Conservation (phyloP, 2,329 filamentous ascomycete species). For the Sporothrix schenckii region DNA sequence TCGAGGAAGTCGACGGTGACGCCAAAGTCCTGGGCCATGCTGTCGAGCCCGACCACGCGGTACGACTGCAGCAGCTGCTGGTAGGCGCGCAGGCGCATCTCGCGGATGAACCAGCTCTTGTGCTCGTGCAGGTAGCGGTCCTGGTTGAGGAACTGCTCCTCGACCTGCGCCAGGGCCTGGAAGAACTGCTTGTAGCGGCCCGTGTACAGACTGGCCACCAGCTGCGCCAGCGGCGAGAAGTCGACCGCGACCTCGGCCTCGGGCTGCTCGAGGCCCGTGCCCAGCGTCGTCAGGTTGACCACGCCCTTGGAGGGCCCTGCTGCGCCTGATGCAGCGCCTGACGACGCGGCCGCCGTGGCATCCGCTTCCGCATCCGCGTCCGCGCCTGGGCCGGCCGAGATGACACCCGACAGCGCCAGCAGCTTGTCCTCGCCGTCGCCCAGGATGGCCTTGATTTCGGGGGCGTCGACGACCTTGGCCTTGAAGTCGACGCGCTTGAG, state of each 20-base stretch:
- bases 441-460: conserved; percentile 96
- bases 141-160: conserved; percentile 90
- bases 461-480: conserved; percentile 96
- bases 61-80: conserved; percentile 97
- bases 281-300: conserved; percentile 86
- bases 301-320: conserved; percentile 52
- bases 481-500: conserved; percentile 98
- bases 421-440: conserved; percentile 88
- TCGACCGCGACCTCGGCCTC: conserved; percentile 83
- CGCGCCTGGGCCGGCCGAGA: conserved; percentile 78
- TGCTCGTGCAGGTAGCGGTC: conserved; percentile 97
- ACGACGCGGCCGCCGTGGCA: conserved; percentile 53
- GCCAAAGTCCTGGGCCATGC: conserved; percentile 96
- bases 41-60: conserved; percentile 91
- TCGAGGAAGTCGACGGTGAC: conserved; percentile 96
- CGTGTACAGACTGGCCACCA: conserved; percentile 89
- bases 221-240: conserved; percentile 81
- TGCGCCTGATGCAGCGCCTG: conserved; percentile 47
- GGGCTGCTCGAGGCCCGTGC: conserved; percentile 67
- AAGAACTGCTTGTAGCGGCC: conserved; percentile 96
- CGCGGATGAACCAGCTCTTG: conserved; percentile 93
- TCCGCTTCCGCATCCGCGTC: conserved; percentile 69
- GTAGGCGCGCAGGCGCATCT: conserved; percentile 96
- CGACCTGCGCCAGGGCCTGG: conserved; percentile 81
- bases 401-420: conserved; percentile 74